phyloP scores from a whole-genome alignment of 1,284 basidiomycete species.

The Apiotrichum akiyoshidainum region DNA sequence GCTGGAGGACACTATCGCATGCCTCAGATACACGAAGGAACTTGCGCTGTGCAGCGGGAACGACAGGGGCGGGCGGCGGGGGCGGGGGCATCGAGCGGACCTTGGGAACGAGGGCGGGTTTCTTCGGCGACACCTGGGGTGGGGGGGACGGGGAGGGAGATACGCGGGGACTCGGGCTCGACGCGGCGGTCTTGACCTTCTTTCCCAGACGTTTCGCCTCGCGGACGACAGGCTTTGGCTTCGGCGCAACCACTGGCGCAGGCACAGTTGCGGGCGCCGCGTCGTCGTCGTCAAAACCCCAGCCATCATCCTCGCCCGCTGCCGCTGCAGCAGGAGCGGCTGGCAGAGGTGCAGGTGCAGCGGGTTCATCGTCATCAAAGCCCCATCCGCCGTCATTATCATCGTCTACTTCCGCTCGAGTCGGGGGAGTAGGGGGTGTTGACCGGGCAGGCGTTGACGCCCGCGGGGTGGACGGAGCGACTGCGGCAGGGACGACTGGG shows the following conservation, averaged over 20 bases:
- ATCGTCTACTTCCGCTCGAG: neutral
- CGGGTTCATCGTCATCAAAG: constrained; percentile 39
- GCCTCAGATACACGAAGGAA: constrained; percentile 40
- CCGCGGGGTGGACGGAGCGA: too few species aligned
- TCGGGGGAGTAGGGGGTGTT: neutral
- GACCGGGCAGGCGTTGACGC: too few species aligned
- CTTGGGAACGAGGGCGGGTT: neutral
- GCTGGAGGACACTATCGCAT: constrained; percentile 57
- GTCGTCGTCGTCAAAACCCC: constrained; percentile 1
- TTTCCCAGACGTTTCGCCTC: constrained; percentile 4
- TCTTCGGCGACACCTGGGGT: neutral
- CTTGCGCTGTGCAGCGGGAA: neutral
- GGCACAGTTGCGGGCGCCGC: neutral
- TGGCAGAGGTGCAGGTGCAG: constrained; percentile 2
- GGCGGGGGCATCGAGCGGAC: neutral
- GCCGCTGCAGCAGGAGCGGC: neutral
- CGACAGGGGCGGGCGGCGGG: neutral
- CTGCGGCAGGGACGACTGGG: neutral
- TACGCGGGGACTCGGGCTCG: neutral
- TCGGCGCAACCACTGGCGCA: neutral
- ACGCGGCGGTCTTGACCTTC: neutral
- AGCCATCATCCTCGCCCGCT: neutral
- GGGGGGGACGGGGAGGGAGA: neutral
- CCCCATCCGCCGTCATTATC: constrained; percentile 48
- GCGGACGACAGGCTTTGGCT: neutral